Conservation (phyloP, 768 basidiomycete species). For the Leccinum fibrillosum region DNA sequence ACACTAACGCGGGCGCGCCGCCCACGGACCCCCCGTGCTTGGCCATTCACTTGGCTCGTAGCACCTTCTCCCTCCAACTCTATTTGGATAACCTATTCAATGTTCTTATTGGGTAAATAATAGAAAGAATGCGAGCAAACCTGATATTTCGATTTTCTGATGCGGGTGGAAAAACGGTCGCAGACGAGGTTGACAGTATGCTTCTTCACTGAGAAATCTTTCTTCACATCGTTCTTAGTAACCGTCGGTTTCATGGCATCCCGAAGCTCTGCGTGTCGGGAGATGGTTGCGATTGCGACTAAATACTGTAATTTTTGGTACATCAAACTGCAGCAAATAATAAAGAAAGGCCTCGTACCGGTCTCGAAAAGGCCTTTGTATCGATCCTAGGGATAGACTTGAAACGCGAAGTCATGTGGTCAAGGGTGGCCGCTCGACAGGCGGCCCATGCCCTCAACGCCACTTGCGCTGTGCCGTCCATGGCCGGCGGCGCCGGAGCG, state of each 20-base stretch:
- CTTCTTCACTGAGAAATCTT: constrained; percentile 25
- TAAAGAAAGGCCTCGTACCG: constrained; percentile 23
- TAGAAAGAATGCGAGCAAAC: constrained; percentile 29
- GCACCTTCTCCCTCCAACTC: constrained; percentile 7
- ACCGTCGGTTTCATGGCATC: constrained; percentile 45
- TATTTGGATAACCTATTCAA: constrained; percentile 20
- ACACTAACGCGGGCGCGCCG: constrained; percentile 35
- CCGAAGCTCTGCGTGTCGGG: constrained; percentile 43
- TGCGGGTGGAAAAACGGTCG: constrained; percentile 43
- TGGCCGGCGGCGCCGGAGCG: constrained; percentile 15
- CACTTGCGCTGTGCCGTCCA: constrained; percentile 12
- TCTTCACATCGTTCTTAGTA: constrained; percentile 40
- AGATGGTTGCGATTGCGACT: constrained; percentile 42
- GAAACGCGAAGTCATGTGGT: constrained; percentile 16
- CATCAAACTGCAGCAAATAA: not conserved
- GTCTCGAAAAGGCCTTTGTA: constrained; percentile 25
- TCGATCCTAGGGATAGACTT: constrained; percentile 17
- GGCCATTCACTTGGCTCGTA: constrained; percentile 13
- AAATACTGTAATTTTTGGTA: constrained; percentile 34
- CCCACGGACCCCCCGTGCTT: constrained; percentile 29
- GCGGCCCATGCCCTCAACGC: constrained; percentile 48
- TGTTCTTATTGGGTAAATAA: not conserved
- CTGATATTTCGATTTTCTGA: constrained; percentile 36
- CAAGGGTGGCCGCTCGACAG: constrained; percentile 32
- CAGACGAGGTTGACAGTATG: constrained; percentile 35